phyloP scores from a whole-genome alignment of 2,329 filamentous ascomycete genomes.

The Coniochaeta ligniaria region DNA sequence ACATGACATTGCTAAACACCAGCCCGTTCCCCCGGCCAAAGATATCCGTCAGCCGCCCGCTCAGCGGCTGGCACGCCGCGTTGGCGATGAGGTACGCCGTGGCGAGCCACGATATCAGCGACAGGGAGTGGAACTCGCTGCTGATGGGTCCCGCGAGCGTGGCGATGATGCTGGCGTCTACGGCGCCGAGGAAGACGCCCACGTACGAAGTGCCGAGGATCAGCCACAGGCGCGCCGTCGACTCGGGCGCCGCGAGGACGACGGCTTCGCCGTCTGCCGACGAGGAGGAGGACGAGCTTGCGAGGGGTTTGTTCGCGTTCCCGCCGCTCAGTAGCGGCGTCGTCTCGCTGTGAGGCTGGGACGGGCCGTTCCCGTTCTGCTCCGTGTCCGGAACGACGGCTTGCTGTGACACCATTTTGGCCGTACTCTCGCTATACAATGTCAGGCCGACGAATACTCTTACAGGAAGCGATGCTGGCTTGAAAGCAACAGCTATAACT shows the following conservation, averaged over 20 bases:
- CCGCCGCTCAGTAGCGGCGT: background rate
- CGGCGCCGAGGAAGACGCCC: conserved; percentile 56
- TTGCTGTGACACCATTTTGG: background rate
- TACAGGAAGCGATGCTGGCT: background rate
- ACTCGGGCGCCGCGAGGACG: conserved; percentile 40
- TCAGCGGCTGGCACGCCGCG: conserved; percentile 77
- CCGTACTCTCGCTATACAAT: background rate
- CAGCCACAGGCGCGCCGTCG: conserved; percentile 39
- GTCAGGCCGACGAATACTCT: too few species aligned
- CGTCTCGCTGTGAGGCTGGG: background rate
- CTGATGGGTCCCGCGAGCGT: conserved; percentile 80
- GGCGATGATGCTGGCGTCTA: conserved; percentile 77
- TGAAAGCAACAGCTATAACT: background rate
- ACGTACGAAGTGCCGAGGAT: conserved; percentile 50
- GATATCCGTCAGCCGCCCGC: conserved; percentile 81
- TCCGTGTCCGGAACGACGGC: background rate
- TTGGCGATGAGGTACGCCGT: conserved; percentile 85
- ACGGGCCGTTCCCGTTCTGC: background rate
- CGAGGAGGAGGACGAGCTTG: background rate
- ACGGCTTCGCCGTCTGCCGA: conserved; percentile 32
- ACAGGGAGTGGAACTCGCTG: conserved; percentile 73
- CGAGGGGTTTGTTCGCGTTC: background rate
- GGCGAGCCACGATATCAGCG: conserved; percentile 79
- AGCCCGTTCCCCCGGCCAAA: conserved; percentile 74
- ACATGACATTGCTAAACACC: conserved; percentile 73